Evolutionary conservation across 176 grass and related monocot species (phyloP).

Genomic region (Phoenix dactylifera): DNA sequence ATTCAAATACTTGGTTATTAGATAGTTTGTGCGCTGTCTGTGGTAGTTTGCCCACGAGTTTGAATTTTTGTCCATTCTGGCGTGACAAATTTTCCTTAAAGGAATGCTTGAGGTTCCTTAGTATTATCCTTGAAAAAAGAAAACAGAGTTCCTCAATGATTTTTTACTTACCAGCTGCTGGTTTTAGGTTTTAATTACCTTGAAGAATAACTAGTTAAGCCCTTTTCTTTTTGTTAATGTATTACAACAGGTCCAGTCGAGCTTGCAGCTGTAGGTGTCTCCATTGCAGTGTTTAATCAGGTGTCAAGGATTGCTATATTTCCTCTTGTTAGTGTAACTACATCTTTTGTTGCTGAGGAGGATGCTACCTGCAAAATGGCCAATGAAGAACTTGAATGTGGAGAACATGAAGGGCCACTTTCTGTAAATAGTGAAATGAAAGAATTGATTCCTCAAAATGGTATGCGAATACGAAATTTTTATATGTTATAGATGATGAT

Average conservation of each 20-base stretch:
- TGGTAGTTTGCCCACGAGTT: neutral
- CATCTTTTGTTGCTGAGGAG: conserved; percentile 90
- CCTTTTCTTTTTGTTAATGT: neutral
- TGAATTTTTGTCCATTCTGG: neutral
- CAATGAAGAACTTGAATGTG: conserved; percentile 8
- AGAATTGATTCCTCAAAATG: conserved; percentile 3
- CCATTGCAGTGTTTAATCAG: conserved; percentile 85
- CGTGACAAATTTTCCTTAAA: neutral
- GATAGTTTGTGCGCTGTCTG: neutral
- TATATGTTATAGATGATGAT: conserved; percentile 6
- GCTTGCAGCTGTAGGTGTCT: conserved; percentile 73
- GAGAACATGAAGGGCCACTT: conserved; percentile 13
- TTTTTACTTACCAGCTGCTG: neutral
- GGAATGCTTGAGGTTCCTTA: too few relatives aligned
- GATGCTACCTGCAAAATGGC: conserved; percentile 12
- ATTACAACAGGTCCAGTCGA: conserved; percentile 52
- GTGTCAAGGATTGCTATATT: conserved; percentile 86
- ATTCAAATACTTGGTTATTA: too few relatives aligned
- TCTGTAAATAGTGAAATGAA: conserved; percentile 5
- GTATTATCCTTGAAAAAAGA: too few relatives aligned
- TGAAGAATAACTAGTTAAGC: conserved; percentile 1
- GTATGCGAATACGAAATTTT: conserved; percentile 11
- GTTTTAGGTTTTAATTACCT: neutral
- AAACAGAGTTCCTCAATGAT: too few relatives aligned
- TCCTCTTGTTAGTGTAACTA: conserved; percentile 78